These are phyloP conservation scores for Rosa chinensis DNA, from an alignment of 306 rosid species.

Conservation along the genomic window DNA sequence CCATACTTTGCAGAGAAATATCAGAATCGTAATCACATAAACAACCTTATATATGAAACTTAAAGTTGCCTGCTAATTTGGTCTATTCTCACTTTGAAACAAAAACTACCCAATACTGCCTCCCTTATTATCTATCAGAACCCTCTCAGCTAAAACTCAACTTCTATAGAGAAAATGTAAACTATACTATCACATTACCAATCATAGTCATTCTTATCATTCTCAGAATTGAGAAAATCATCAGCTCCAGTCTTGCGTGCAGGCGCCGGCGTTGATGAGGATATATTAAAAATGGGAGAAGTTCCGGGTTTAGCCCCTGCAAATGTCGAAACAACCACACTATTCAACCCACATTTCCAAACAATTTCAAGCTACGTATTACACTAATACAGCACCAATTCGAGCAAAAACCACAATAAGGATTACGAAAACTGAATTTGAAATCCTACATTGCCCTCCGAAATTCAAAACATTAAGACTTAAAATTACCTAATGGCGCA, in stretches of 20 bases:
- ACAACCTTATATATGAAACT: neutral
- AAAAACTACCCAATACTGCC: neutral
- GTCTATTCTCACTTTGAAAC: neutral
- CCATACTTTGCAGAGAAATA: neutral
- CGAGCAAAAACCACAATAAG: neutral
- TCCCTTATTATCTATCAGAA: neutral
- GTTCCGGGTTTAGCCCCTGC: slow-evolving; percentile 60
- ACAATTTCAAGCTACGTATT: neutral
- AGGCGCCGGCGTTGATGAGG: slow-evolving; percentile 58
- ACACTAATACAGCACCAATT: neutral
- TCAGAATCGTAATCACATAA: slow-evolving; percentile 1
- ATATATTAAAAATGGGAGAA: slow-evolving; percentile 59
- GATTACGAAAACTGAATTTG: neutral
- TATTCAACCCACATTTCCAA: neutral
- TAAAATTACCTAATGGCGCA: slow-evolving; percentile 54
- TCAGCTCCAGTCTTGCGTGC: slow-evolving; percentile 61
- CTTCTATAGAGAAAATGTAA: neutral
- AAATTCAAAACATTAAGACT: neutral
- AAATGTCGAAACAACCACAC: slow-evolving; percentile 15
- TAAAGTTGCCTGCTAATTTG: neutral
- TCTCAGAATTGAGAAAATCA: slow-evolving; percentile 78
- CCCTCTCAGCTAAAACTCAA: neutral
- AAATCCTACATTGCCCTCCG: neutral
- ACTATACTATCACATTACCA: slow-evolving; percentile 52
- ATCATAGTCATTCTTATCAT: slow-evolving; percentile 83